phyloP scores from a whole-genome alignment of 179 eudicot genomes.

The Silene coronaria region DNA sequence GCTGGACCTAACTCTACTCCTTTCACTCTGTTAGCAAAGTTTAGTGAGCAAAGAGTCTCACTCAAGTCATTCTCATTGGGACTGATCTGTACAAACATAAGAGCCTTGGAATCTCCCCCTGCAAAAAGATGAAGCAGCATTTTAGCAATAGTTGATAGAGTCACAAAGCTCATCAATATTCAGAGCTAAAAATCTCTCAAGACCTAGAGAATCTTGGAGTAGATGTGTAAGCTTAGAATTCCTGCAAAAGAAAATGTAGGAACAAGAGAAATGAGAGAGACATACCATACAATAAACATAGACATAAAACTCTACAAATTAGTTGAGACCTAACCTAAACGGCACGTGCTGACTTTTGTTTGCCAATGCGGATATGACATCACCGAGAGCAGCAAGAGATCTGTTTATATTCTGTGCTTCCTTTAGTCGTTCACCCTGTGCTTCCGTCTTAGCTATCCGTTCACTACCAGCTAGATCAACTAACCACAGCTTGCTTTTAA shows the following conservation, averaged over 20 bases:
- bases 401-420: conserved; percentile 89
- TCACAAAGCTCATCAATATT: not conserved
- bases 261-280: conserved; percentile 9
- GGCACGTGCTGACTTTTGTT: conserved; percentile 80
- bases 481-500: conserved; percentile 89
- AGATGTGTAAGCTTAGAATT: conserved; percentile 95
- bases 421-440: conserved; percentile 79
- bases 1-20: conserved; percentile 98
- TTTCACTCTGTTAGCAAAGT: conserved; percentile 90
- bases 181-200: conserved; percentile 6
- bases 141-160: not conserved
- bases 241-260: conserved; percentile 36
- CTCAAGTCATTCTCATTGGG: conserved; percentile 79
- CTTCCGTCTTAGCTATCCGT: conserved; percentile 88
- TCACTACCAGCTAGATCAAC: conserved; percentile 96
- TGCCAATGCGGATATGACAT: conserved; percentile 87
- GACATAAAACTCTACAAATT: not conserved
- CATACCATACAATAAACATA: not conserved
- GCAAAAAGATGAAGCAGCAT: conserved; percentile 15
- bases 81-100: conserved; percentile 95
- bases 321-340: conserved; percentile 45
- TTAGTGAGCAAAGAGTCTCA: conserved; percentile 90
- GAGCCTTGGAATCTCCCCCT: conserved; percentile 95
- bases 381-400: conserved; percentile 96
- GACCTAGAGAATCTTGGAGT: conserved; percentile 98